These are phyloP conservation scores for Rhodocollybia butyracea DNA, from an alignment of 768 basidiomycete genomes.

Conservation along the genomic window DNA sequence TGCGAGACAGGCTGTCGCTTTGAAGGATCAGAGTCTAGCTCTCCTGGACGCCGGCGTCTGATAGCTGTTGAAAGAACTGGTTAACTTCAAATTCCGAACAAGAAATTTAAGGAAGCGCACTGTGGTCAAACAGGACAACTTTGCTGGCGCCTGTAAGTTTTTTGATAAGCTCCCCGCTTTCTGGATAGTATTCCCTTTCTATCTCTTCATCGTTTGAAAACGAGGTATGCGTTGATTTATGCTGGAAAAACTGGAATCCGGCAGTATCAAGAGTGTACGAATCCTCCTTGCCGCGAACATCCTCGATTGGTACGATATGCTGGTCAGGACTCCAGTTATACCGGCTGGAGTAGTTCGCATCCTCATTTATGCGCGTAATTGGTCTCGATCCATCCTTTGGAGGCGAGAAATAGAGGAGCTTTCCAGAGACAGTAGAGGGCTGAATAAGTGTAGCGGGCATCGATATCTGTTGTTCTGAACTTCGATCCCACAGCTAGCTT, in stretches of 20 bases:
- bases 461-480: slow-evolving; percentile 27
- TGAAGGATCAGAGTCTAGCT: slow-evolving; percentile 10
- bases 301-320: slow-evolving; percentile 28
- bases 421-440: slow-evolving; percentile 3
- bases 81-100: not conserved
- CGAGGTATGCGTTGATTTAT: slow-evolving; percentile 23
- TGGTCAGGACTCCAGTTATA: slow-evolving; percentile 6
- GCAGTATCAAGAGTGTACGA: slow-evolving; percentile 29
- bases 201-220: slow-evolving; percentile 34
- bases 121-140: slow-evolving; percentile 43
- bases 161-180: slow-evolving; percentile 40
- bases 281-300: slow-evolving; percentile 36
- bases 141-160: slow-evolving; percentile 38
- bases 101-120: slow-evolving; percentile 19
- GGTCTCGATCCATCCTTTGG: slow-evolving; percentile 28
- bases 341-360: slow-evolving; percentile 23
- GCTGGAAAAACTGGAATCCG: slow-evolving; percentile 32
- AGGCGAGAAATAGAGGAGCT: slow-evolving; percentile 12
- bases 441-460: slow-evolving; percentile 6
- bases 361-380: slow-evolving; percentile 23
- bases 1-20: slow-evolving; percentile 22
- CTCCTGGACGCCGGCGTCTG: slow-evolving; percentile 20
- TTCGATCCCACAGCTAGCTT: not conserved
- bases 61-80: slow-evolving; percentile 14
- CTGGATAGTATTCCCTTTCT: slow-evolving; percentile 40